Conservation (phyloP, 768 basidiomycete species). For the Xerocomus spinulosus region DNA sequence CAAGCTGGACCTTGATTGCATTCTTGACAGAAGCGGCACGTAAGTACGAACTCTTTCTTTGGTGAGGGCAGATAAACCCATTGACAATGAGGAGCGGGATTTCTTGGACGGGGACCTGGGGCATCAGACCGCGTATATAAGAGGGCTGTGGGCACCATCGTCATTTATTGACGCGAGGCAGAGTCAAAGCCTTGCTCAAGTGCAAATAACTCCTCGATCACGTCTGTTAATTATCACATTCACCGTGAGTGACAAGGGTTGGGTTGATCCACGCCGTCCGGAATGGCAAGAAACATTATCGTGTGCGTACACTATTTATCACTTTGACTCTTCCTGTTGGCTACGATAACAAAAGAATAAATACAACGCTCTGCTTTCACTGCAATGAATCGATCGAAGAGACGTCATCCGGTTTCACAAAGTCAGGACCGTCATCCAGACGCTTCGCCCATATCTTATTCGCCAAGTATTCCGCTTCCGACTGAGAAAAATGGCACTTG, state of each 20-base stretch:
- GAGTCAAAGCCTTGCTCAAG: neutral
- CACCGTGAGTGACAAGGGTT: too few species aligned
- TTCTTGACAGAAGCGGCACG: neutral
- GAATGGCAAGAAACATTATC: neutral
- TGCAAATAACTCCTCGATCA: conserved; percentile 4
- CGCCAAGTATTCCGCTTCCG: conserved; percentile 22
- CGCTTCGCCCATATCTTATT: conserved; percentile 22
- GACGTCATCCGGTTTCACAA: conserved; percentile 19
- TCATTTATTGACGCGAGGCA: conserved; percentile 10
- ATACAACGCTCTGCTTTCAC: neutral
- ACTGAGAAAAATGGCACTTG: conserved; percentile 18
- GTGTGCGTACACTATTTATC: neutral
- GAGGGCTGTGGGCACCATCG: conserved; percentile 15
- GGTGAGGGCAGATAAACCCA: conserved; percentile 2
- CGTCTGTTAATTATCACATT: neutral
- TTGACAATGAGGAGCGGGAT: neutral
- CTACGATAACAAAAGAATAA: conserved; percentile 2
- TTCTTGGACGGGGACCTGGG: too few species aligned
- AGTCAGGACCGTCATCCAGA: conserved; percentile 20
- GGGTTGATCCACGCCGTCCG: conserved; percentile 1
- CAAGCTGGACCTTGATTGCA: neutral
- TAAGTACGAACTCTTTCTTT: conserved; percentile 6
- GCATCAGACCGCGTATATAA: neutral
- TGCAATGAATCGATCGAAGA: conserved; percentile 10
- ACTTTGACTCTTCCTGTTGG: neutral